Base-by-base conservation (phyloP, 2,329 filamentous ascomycete species). In the Fusarium domesticum region DNA sequence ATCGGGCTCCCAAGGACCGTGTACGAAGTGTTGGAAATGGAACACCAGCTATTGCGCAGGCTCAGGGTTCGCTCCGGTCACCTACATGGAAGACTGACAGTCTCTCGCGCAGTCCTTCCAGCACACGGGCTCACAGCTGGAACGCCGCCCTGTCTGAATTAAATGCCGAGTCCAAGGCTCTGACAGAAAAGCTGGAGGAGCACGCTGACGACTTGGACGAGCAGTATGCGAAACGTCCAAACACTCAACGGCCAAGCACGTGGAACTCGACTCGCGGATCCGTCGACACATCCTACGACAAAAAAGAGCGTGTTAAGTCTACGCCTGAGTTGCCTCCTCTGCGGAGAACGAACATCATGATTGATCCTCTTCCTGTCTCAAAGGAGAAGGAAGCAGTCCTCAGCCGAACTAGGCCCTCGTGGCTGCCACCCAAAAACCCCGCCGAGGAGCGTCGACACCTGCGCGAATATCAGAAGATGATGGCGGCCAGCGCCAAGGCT, bases 391-490 rank as follows among this genome's bases (percentile, higher is more conserved):
- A 92, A 60, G 87, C 87, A 3, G 87, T 91, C 2, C 73, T 93
- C 17, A 89, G 86, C 18, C 77, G 89, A 15, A 93, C 88, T 2
- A 77, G 88, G 30, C 88, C 88, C 1, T 90, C 86, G 1, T 93
- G 89, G 89, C 72, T 93, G 3, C 88, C 89, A 1, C 88, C 88
- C 1, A 93, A 93, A 68, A 84, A 93, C 54, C 91, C 89, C 2
- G 87, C 87, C 42, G 93, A 98, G 66, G 93, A 98, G 70, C 87
- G 81, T 64, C 85, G 84, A 55, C 93, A 98, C 66, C 64, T 98
- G 54, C 90, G 81, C 60, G 83, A 93, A 63, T 93, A 91, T 62
- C 84, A 91, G 67, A 83, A 78, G 64, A 91, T 93, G 85, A 88
- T 92, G 84, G 76, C 74, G 0, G 72, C 71, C 35, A 83, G 80